phyloP scores from a whole-genome alignment of 768 basidiomycete species.

The Dioszegia hungarica region DNA sequence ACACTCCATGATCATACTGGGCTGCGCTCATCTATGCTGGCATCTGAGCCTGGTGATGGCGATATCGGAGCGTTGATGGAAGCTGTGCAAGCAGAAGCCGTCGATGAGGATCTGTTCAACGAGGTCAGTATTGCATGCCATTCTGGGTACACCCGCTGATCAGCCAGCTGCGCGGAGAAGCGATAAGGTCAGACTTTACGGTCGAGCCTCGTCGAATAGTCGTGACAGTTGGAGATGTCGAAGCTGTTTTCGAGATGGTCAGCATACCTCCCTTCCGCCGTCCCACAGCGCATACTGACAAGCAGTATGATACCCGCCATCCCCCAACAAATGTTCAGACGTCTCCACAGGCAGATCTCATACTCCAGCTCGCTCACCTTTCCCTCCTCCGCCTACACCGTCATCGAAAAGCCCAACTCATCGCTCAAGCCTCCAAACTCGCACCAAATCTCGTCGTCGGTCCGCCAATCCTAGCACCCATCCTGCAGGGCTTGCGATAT shows the following conservation, averaged over 20 bases:
- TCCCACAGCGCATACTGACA: neutral
- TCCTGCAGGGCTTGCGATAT: slow-evolving; percentile 26
- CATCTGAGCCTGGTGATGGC: neutral
- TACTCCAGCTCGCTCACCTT: slow-evolving; percentile 20
- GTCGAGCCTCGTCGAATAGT: slow-evolving; percentile 11
- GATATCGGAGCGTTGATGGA: slow-evolving; percentile 24
- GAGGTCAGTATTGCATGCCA: slow-evolving; percentile 24
- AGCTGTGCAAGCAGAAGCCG: slow-evolving; percentile 32
- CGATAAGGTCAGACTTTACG: neutral
- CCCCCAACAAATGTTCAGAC: neutral
- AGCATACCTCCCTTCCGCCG: neutral
- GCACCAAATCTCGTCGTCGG: neutral
- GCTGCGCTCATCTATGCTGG: neutral
- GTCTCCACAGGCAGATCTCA: slow-evolving; percentile 21
- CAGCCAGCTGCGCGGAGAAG: slow-evolving; percentile 24
- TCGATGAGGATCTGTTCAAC: slow-evolving; percentile 39
- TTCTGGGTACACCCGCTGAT: neutral
- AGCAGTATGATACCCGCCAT: slow-evolving; percentile 17
- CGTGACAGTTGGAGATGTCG: slow-evolving; percentile 11
- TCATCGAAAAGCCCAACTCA: slow-evolving; percentile 16
- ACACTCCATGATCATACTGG: slow-evolving; percentile 16
- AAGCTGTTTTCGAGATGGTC: slow-evolving; percentile 29
- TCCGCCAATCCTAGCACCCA: slow-evolving; percentile 21
- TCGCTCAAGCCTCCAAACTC: neutral
- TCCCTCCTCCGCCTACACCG: slow-evolving; percentile 27